A percentile compares a stretch with the other conserved stretches of the same genome.
These are phyloP conservation scores for Irpex lacteus DNA, from an alignment of 1,284 basidiomycete genomes.

Conservation along the genomic window DNA sequence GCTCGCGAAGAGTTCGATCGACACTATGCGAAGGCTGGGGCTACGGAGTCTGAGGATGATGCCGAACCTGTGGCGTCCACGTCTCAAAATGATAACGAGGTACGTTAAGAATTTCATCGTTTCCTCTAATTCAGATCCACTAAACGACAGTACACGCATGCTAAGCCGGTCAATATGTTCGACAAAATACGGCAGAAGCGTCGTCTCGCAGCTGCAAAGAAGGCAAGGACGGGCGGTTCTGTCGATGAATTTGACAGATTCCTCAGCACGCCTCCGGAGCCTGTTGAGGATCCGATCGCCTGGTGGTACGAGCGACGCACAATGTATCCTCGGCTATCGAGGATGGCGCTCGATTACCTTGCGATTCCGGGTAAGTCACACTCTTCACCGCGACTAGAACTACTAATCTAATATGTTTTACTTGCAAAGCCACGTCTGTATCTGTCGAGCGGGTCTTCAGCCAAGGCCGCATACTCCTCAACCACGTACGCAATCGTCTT, in stretches of 20 bases:
- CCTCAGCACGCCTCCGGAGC: conserved; percentile 11
- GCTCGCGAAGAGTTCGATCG: conserved; percentile 10
- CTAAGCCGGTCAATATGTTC: not conserved
- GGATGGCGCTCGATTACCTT: conserved; percentile 31
- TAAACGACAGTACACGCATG: not conserved
- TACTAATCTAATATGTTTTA: not conserved
- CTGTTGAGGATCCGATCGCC: conserved; percentile 18
- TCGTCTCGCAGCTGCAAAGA: not conserved
- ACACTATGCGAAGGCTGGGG: not conserved
- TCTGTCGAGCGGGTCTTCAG: conserved; percentile 16
- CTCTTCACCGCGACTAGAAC: not conserved
- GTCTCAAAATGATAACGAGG: not conserved
- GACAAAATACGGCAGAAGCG: not conserved
- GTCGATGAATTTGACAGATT: conserved; percentile 23
- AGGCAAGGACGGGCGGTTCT: conserved; percentile 11
- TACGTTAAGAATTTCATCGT: not conserved
- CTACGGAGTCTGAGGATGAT: not conserved
- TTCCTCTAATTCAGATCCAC: not conserved
- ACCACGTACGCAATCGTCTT: conserved; percentile 28
- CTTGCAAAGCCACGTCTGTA: conserved; percentile 25
- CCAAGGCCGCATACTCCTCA: conserved; percentile 26
- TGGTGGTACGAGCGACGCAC: conserved; percentile 29
- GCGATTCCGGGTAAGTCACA: conserved; percentile 32
- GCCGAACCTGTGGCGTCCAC: not conserved
- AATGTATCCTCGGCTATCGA: conserved; percentile 26